These are phyloP conservation scores for Orbilia blumenaviensis DNA, from an alignment of 2,329 filamentous ascomycete species.

Conservation along the genomic window DNA sequence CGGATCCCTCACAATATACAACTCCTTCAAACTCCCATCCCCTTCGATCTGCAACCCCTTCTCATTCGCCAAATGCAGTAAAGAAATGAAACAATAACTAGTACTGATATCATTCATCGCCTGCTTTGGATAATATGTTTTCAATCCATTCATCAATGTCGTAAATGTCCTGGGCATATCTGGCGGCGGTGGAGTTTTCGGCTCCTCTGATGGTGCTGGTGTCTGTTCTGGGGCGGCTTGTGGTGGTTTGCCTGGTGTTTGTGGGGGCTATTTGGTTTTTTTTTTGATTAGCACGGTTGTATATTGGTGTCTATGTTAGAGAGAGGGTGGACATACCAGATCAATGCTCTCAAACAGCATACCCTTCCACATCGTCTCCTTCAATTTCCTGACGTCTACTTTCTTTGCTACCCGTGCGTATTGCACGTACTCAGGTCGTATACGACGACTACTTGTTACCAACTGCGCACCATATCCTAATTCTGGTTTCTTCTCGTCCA, in stretches of 20 bases:
- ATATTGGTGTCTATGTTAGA: no score
- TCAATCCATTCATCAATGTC: constrained; percentile 86
- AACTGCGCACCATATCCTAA: constrained; percentile 71
- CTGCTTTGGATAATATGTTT: constrained; percentile 83
- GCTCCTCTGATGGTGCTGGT: constrained; percentile 60
- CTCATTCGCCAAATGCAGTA: constrained; percentile 91
- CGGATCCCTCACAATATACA: constrained; percentile 65
- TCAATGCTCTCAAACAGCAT: constrained; percentile 66
- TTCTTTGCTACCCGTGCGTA: constrained; percentile 76
- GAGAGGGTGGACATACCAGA: constrained; percentile 26
- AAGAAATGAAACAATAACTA: constrained; percentile 88
- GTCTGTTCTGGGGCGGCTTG: constrained; percentile 1
- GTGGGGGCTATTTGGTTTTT: no score
- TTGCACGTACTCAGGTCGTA: constrained; percentile 75
- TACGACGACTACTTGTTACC: constrained; percentile 69
- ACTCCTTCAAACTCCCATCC: constrained; percentile 63
- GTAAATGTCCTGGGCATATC: constrained; percentile 73
- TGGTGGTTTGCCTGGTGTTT: constrained; percentile 56
- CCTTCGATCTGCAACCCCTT: constrained; percentile 83
- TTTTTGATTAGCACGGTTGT: no score
- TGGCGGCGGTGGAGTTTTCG: constrained; percentile 58
- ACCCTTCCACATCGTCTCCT: constrained; percentile 76
- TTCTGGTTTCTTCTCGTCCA: constrained; percentile 40
- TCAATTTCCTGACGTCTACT: constrained; percentile 74
- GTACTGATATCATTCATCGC: constrained; percentile 95